phyloP scores from a whole-genome alignment of 108 stramenopile species.

The Nitzschia palea region DNA sequence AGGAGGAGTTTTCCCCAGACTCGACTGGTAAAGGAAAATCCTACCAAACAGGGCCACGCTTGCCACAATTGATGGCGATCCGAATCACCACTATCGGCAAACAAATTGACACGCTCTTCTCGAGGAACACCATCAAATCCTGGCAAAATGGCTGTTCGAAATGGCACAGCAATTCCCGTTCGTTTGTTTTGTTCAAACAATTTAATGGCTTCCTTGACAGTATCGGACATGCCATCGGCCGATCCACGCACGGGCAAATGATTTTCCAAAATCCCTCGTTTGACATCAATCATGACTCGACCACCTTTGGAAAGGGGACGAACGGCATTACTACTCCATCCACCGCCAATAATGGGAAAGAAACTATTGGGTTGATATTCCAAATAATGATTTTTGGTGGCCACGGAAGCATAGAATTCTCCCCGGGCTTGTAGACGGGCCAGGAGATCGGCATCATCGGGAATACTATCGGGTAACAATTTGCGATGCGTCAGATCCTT shows the following conservation, averaged over 20 bases:
- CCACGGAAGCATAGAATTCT: conserved; percentile 67
- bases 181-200: conserved; percentile 67
- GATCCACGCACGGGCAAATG: conserved; percentile 57
- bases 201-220: conserved; percentile 71
- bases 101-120: conserved; percentile 10
- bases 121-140: conserved; percentile 27
- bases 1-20: conserved; percentile 71
- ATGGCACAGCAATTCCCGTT: conserved; percentile 64
- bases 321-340: conserved; percentile 67
- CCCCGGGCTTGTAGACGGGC: conserved; percentile 53
- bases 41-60: conserved; percentile 62
- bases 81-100: conserved; percentile 32
- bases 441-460: conserved; percentile 36
- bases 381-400: conserved; percentile 63
- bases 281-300: conserved; percentile 68
- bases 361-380: conserved; percentile 64
- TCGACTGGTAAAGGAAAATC: conserved; percentile 68
- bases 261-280: conserved; percentile 56
- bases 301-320: conserved; percentile 62
- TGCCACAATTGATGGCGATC: conserved; percentile 61
- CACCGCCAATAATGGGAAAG: conserved; percentile 62
- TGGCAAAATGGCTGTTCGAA: conserved; percentile 60
- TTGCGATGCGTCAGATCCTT: conserved; percentile 59
- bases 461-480: conserved; percentile 20
- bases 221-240: conserved; percentile 62